Evolutionary conservation across 176 grass and related monocot genomes (phyloP).

Genomic region (Eragrostis curvula): DNA sequence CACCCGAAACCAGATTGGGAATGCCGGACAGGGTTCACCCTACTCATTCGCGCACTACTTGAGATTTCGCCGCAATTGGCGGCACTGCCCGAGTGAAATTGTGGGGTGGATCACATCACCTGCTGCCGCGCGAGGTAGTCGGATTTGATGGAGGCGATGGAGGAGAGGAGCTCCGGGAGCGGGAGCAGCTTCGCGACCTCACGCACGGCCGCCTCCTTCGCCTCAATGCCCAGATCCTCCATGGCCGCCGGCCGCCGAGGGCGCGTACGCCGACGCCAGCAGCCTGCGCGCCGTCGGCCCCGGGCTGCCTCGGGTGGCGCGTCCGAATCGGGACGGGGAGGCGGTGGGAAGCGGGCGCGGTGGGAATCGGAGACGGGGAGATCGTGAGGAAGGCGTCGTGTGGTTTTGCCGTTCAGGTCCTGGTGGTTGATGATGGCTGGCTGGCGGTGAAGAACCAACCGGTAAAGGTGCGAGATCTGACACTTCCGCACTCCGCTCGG

Average conservation of each 20-base stretch:
- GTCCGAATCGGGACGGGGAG: conserved; percentile 29
- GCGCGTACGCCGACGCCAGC: neutral
- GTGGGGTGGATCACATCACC: conserved; percentile 52
- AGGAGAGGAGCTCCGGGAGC: conserved; percentile 83
- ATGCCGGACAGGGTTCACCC: neutral
- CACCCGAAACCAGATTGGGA: neutral
- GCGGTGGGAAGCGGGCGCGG: conserved; percentile 1
- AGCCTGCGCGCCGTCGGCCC: conserved; percentile 16
- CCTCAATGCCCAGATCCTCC: conserved; percentile 99
- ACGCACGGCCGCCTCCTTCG: conserved; percentile 91
- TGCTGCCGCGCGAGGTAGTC: conserved; percentile 95
- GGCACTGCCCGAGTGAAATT: neutral
- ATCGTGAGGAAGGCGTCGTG: conserved; percentile 27
- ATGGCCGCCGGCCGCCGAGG: conserved; percentile 41
- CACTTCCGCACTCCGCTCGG: neutral
- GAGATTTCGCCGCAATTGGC: conserved; percentile 37
- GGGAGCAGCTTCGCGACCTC: conserved; percentile 98
- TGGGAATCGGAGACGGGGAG: conserved; percentile 24
- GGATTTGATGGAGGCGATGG: conserved; percentile 88
- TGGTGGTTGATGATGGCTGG: conserved; percentile 31
- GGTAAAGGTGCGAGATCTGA: conserved; percentile 26
- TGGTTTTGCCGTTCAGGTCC: conserved; percentile 7
- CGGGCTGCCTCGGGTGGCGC: conserved; percentile 8
- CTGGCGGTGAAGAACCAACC: neutral
- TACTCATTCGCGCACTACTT: neutral